Evolutionary conservation across 345 rosid species (phyloP).

Genomic region (Abelmoschus esculentus): DNA sequence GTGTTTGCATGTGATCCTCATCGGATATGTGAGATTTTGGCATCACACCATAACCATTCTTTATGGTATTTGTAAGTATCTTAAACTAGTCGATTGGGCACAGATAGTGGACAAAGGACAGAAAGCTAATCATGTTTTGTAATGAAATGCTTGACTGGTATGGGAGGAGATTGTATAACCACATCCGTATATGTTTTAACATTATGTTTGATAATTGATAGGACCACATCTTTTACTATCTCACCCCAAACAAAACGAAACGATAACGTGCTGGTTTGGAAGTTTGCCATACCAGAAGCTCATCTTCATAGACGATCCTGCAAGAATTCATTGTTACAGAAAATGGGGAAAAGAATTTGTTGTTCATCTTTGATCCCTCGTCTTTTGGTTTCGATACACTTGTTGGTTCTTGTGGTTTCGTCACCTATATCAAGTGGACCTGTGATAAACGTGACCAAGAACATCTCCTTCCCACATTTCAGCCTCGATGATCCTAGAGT

Average conservation of each 20-base stretch:
- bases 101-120: background rate
- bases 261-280: background rate
- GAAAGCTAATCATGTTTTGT: background rate
- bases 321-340: background rate
- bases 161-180: background rate
- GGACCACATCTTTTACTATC: background rate
- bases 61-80: background rate
- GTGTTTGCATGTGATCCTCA: background rate
- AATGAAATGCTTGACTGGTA: background rate
- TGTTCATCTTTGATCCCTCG: background rate
- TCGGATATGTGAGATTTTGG: background rate
- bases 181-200: background rate
- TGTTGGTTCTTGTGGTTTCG: background rate
- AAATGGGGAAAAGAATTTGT: background rate
- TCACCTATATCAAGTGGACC: conserved; percentile 1
- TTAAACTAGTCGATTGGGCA: background rate
- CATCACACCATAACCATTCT: background rate
- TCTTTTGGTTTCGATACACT: background rate
- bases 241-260: background rate
- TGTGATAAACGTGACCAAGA: conserved; percentile 29
- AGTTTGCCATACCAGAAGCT: background rate
- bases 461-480: conserved; percentile 33
- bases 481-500: conserved; percentile 20
- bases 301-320: background rate
- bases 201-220: background rate